A percentile compares a stretch with the other conserved stretches of the same genome.
phyloP scores from a whole-genome alignment of 148 eudicot genomes.

The Arctostaphylos glauca region DNA sequence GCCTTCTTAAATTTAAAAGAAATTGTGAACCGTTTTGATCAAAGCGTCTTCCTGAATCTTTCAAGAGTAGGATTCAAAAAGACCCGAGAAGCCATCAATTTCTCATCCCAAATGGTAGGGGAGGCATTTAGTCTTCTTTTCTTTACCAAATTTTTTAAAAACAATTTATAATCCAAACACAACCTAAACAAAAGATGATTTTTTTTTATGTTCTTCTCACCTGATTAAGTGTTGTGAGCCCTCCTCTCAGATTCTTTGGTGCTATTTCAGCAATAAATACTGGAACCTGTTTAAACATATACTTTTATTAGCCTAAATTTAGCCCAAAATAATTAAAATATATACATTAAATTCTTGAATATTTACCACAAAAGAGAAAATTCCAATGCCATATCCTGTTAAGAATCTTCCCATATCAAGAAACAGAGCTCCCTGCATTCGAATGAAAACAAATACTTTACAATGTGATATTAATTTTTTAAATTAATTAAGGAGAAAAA shows the following conservation, averaged over 20 bases:
- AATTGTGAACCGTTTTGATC: too few species aligned
- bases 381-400: conserved; percentile 83
- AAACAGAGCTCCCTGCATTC: conserved; percentile 44
- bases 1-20: too few species aligned
- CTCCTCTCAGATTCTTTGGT: conserved; percentile 83
- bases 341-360: not conserved
- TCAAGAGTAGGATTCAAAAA: too few species aligned
- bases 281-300: conserved; percentile 49
- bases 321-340: not conserved
- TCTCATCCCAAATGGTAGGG: too few species aligned
- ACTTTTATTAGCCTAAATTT: not conserved
- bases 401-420: conserved; percentile 76
- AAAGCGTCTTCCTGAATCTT: too few species aligned
- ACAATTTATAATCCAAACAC: too few species aligned
- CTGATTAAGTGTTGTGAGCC: conserved; percentile 80
- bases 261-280: conserved; percentile 80
- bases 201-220: conserved; percentile 20
- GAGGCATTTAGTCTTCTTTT: too few species aligned
- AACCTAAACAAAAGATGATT: too few species aligned
- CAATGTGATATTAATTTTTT: too few species aligned
- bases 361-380: conserved; percentile 71
- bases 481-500: too few species aligned
- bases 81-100: too few species aligned
- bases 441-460: not conserved
- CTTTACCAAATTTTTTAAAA: too few species aligned